phyloP scores from a whole-genome alignment of 108 stramenopile species.

The Skeletonema costatum region DNA sequence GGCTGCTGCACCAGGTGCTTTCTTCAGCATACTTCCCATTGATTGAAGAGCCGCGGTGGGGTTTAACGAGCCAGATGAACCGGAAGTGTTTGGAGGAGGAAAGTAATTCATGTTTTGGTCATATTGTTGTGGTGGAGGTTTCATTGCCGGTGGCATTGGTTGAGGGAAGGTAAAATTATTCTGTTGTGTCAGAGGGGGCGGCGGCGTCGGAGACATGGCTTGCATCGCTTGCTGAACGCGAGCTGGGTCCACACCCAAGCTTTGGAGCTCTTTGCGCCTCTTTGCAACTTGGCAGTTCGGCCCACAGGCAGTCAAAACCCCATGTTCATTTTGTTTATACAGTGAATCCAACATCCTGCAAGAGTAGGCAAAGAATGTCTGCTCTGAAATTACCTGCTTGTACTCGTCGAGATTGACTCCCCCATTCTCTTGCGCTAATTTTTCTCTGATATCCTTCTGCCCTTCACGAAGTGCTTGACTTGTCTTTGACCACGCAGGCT shows the following conservation, averaged over 20 bases:
- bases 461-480: constrained; percentile 89
- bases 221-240: constrained; percentile 22
- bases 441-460: constrained; percentile 68
- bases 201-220: background rate
- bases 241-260: constrained; percentile 9
- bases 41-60: background rate
- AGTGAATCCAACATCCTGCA: constrained; percentile 32
- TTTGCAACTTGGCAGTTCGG: constrained; percentile 33
- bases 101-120: background rate
- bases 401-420: constrained; percentile 22
- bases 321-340: constrained; percentile 12
- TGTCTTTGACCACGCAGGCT: constrained; percentile 86
- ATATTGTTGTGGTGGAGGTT: background rate
- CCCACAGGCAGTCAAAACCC: constrained; percentile 22
- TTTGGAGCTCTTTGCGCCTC: constrained; percentile 33
- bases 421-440: constrained; percentile 60
- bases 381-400: constrained; percentile 39
- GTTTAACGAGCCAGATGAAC: background rate
- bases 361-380: constrained; percentile 32
- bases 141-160: background rate
- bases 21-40: background rate
- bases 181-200: background rate
- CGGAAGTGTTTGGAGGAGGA: background rate
- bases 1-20: background rate
- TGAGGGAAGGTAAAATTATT: background rate